Percentiles rank a stretch among this genome's conserved stretches.
Evolutionary conservation across 352 stramenopile genomes (phyloP).

Genomic region (Phytophthora litchii): DNA sequence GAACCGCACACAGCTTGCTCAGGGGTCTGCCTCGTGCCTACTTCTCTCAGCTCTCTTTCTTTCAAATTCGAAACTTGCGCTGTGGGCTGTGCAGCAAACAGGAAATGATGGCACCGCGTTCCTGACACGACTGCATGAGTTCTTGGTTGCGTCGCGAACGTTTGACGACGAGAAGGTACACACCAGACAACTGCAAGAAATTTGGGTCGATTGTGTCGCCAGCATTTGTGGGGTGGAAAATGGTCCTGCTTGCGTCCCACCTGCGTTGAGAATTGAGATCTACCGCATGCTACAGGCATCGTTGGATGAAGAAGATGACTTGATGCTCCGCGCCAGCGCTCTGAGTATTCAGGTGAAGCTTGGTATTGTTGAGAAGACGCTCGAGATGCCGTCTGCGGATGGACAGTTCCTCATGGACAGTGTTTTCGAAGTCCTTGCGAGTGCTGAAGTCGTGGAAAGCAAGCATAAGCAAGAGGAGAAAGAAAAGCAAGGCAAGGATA

Average conservation of each 20-base stretch:
- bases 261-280: slow-evolving; percentile 73
- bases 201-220: slow-evolving; percentile 83
- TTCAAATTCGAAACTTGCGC: slow-evolving; percentile 81
- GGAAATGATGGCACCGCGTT: slow-evolving; percentile 66
- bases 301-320: slow-evolving; percentile 70
- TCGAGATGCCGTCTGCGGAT: slow-evolving; percentile 66
- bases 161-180: slow-evolving; percentile 45
- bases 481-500: slow-evolving; percentile 27
- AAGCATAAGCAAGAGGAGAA: slow-evolving; percentile 34
- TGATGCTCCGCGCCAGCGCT: slow-evolving; percentile 76
- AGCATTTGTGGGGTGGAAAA: slow-evolving; percentile 81
- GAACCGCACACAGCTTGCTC: slow-evolving; percentile 54
- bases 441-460: slow-evolving; percentile 58
- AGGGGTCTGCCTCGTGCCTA: slow-evolving; percentile 68
- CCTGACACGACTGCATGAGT: slow-evolving; percentile 56
- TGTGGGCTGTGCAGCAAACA: slow-evolving; percentile 75
- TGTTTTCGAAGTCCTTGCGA: slow-evolving; percentile 78
- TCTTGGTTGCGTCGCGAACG: slow-evolving; percentile 61
- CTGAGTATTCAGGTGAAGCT: slow-evolving; percentile 88
- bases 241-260: slow-evolving; percentile 66
- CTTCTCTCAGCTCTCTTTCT: slow-evolving; percentile 81
- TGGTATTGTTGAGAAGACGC: slow-evolving; percentile 79
- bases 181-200: slow-evolving; percentile 69
- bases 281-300: slow-evolving; percentile 74
- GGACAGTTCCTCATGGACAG: slow-evolving; percentile 70